Percentiles rank a stretch among this genome's conserved stretches.
These are phyloP conservation scores for Trichoderma citrinoviride DNA, from an alignment of 2,329 filamentous ascomycete species.

Conservation along the genomic window DNA sequence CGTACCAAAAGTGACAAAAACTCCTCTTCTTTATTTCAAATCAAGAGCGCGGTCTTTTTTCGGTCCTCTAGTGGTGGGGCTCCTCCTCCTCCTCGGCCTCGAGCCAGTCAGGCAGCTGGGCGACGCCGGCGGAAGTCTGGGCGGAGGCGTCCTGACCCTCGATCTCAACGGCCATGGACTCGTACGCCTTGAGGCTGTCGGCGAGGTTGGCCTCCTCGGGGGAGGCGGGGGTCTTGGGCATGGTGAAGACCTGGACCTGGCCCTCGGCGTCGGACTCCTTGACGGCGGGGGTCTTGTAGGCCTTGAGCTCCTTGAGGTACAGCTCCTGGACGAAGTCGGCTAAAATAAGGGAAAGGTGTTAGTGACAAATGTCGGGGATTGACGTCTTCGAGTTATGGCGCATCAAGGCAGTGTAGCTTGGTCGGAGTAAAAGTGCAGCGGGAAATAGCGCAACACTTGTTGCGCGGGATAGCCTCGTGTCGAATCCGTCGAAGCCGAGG, in stretches of 20 bases:
- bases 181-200: constrained; percentile 89
- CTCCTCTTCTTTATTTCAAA: not conserved
- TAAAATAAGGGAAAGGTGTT: constrained; percentile 41
- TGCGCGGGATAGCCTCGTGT: not conserved
- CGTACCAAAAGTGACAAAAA: not conserved
- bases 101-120: constrained; percentile 70
- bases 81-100: constrained; percentile 69
- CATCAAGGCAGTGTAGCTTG: constrained; percentile 6
- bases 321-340: constrained; percentile 97
- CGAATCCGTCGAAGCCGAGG: not conserved
- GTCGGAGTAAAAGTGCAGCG: not conserved
- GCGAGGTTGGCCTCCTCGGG: constrained; percentile 94
- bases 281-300: constrained; percentile 82
- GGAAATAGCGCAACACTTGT: constrained; percentile 20
- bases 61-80: constrained; percentile 46
- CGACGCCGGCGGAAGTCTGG: constrained; percentile 56
- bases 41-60: not conserved
- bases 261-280: constrained; percentile 86
- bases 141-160: constrained; percentile 74
- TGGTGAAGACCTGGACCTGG: constrained; percentile 82
- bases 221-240: constrained; percentile 78
- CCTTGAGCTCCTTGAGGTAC: constrained; percentile 93
- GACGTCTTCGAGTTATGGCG: not conserved
- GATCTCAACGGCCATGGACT: constrained; percentile 88
- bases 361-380: constrained; percentile 23